Conservation (phyloP, 768 basidiomycete genomes). For the Calvatia gigantea region DNA sequence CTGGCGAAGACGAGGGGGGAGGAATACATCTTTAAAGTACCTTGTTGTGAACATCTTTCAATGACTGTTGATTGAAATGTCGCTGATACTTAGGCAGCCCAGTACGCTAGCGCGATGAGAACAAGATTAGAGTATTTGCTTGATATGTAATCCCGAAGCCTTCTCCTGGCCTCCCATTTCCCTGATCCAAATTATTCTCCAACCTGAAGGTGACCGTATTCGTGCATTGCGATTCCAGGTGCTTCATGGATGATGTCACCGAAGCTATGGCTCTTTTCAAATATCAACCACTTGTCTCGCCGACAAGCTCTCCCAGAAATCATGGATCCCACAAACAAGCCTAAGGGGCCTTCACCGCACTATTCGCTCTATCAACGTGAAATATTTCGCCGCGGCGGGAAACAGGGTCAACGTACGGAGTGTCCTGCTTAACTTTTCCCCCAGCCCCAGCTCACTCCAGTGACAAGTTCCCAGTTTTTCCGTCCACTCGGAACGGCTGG, state of each 20-base stretch:
- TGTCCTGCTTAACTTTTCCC: conserved; percentile 12
- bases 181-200: no score
- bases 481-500: conserved; percentile 29
- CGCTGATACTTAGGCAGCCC: no score
- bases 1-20: not conserved
- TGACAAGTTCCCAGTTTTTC: conserved; percentile 26
- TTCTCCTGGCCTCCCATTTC: no score
- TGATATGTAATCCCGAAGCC: no score
- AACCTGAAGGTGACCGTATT: no score
- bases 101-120: no score
- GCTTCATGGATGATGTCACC: conserved; percentile 1
- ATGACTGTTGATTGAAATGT: no score
- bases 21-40: conserved; percentile 5
- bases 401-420: conserved; percentile 24
- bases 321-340: conserved; percentile 48
- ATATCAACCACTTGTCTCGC: not conserved
- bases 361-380: conserved; percentile 51
- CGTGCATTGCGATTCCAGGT: no score
- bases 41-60: not conserved
- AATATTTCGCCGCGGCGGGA: conserved; percentile 38
- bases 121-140: no score
- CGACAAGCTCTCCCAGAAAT: not conserved
- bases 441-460: not conserved
- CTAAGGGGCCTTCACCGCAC: conserved; percentile 43
- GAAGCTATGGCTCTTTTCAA: not conserved